Evolutionary conservation across 495 filamentous ascomycete genomes (phyloP).

Genomic region (Hypoxylon fuscum): DNA sequence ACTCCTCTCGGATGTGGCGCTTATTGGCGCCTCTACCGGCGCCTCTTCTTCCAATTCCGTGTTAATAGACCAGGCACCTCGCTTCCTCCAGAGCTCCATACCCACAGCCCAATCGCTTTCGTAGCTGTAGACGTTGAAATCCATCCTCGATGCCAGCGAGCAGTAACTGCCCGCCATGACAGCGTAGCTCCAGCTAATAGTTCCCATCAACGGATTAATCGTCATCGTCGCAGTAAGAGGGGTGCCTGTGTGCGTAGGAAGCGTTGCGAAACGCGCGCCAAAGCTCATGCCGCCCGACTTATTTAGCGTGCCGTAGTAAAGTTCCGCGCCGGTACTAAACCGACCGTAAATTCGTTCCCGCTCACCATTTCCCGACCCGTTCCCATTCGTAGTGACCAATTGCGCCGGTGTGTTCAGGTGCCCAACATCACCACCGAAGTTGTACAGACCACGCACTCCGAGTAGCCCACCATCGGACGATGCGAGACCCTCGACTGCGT

Average conservation of each 20-base stretch:
- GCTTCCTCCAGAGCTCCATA: slow-evolving; percentile 84
- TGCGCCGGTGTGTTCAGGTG: slow-evolving; percentile 39
- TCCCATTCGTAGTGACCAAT: slow-evolving; percentile 22
- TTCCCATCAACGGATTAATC: slow-evolving; percentile 92
- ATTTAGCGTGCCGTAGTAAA: slow-evolving; percentile 93
- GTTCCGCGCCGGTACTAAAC: slow-evolving; percentile 86
- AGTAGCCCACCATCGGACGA: slow-evolving; percentile 91
- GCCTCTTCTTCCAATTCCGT: slow-evolving; percentile 49
- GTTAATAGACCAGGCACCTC: slow-evolving; percentile 51
- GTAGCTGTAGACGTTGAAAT: slow-evolving; percentile 98
- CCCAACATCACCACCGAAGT: slow-evolving; percentile 86
- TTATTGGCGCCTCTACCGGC: slow-evolving; percentile 23
- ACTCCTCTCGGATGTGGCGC: slow-evolving; percentile 47
- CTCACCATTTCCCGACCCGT: slow-evolving; percentile 37
- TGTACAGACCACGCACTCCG: slow-evolving; percentile 89
- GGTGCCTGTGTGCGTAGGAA: slow-evolving; percentile 84
- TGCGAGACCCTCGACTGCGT: slow-evolving; percentile 88
- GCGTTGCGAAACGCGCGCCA: slow-evolving; percentile 88
- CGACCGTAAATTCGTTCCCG: slow-evolving; percentile 67
- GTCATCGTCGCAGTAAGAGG: slow-evolving; percentile 93
- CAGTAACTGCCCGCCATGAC: slow-evolving; percentile 83
- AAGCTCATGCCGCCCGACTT: slow-evolving; percentile 81
- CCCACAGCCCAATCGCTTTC: slow-evolving; percentile 93
- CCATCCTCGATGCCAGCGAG: slow-evolving; percentile 86
- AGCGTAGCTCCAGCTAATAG: slow-evolving; percentile 87